Conservation (phyloP, 2,329 filamentous ascomycete genomes). For the Fusarium ambrosium region DNA sequence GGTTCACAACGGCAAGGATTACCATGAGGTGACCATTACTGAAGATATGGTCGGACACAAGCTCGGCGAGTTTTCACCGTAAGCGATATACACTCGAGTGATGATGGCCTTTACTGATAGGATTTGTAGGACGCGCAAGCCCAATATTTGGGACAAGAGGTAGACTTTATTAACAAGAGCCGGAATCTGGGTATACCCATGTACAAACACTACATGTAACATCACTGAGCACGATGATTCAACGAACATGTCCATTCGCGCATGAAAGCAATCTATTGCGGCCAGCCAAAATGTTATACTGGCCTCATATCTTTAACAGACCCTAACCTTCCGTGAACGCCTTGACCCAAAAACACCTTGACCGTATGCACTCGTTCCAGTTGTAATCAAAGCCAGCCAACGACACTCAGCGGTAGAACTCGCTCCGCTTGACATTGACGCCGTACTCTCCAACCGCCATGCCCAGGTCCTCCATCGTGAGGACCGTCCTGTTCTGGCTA, state of each 20-base stretch:
- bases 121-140: conserved; percentile 66
- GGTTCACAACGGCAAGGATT: conserved; percentile 91
- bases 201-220: conserved; percentile 51
- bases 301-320: conserved; percentile 35
- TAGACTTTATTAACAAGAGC: conserved; percentile 40
- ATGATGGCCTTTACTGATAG: conserved; percentile 6
- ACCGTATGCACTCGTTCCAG: conserved; percentile 24
- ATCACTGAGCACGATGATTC: conserved; percentile 40
- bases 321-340: conserved; percentile 38
- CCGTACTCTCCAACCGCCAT: conserved; percentile 99
- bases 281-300: conserved; percentile 21
- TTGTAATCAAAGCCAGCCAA: conserved; percentile 16
- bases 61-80: conserved; percentile 92
- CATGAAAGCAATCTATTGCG: conserved; percentile 37
- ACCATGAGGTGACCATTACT: conserved; percentile 85
- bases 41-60: conserved; percentile 98
- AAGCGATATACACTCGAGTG: conserved; percentile 57
- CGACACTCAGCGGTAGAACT: conserved; percentile 85
- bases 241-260: conserved; percentile 23
- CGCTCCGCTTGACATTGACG: conserved; percentile 95
- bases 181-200: conserved; percentile 40
- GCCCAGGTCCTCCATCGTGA: conserved; percentile 98
- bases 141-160: conserved; percentile 66
- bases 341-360: conserved; percentile 43
- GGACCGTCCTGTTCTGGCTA: conserved; percentile 89